phyloP scores from a whole-genome alignment of 371 early-diverging fungal genomes.

The Haplosporangium sp. region DNA sequence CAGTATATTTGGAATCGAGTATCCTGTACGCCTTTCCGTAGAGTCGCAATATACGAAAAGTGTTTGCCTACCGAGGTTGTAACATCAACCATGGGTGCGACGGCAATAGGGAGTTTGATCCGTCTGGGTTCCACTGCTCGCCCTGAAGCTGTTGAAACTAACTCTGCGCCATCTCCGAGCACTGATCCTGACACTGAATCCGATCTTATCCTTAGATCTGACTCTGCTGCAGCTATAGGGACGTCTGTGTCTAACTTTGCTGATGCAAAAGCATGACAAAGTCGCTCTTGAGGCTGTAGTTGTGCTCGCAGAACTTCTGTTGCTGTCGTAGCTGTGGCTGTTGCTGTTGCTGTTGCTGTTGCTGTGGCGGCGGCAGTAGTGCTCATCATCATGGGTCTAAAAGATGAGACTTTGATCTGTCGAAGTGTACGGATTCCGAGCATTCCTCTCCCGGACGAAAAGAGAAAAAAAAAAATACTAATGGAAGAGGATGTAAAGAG shows the following conservation, averaged over 20 bases:
- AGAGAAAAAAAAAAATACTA: too few species aligned
- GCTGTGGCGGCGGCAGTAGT: conserved; percentile 6
- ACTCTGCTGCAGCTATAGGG: not conserved
- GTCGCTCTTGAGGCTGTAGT: too few species aligned
- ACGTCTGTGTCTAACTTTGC: too few species aligned
- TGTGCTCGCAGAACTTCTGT: too few species aligned
- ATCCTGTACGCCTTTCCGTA: not conserved
- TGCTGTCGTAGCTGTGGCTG: not conserved
- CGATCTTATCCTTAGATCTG: not conserved
- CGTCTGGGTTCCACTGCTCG: conserved; percentile 46
- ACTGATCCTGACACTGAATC: not conserved
- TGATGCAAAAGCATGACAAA: too few species aligned
- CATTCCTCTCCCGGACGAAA: conserved; percentile 8
- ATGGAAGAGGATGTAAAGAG: not conserved
- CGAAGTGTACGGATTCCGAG: conserved; percentile 16
- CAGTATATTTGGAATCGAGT: not conserved
- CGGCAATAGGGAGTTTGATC: conserved; percentile 64
- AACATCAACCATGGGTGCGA: conserved; percentile 88
- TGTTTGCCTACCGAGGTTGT: conserved; percentile 66
- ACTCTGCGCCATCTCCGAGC: not conserved
- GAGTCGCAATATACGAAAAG: not conserved
- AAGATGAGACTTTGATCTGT: conserved; percentile 16
- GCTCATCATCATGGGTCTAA: conserved; percentile 6
- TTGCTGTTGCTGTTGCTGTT: conserved; percentile 7
- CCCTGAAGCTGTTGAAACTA: conserved; percentile 34